These are phyloP conservation scores for Phytophthora pinifolia DNA, from an alignment of 352 stramenopile genomes.

Conservation along the genomic window DNA sequence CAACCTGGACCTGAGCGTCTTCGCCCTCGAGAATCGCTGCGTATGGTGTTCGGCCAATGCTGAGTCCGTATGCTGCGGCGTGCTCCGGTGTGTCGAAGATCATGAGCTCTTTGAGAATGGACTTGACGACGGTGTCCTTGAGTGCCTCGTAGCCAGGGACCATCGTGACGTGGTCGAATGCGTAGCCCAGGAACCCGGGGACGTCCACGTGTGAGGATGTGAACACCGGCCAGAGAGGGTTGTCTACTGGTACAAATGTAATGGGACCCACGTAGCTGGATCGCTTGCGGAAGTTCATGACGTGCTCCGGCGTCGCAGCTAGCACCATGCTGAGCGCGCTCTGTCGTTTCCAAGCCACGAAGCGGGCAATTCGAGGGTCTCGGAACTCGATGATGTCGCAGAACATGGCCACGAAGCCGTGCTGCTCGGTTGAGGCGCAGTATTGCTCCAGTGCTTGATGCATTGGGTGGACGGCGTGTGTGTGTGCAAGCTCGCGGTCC, in stretches of 20 bases:
- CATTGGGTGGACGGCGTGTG: slow-evolving; percentile 33
- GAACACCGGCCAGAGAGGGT: slow-evolving; percentile 69
- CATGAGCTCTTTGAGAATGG: slow-evolving; percentile 76
- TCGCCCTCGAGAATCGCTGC: slow-evolving; percentile 43
- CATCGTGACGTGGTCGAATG: slow-evolving; percentile 65
- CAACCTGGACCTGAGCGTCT: slow-evolving; percentile 8
- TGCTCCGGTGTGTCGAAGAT: slow-evolving; percentile 63
- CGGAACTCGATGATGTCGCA: slow-evolving; percentile 74
- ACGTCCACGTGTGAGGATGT: slow-evolving; percentile 37
- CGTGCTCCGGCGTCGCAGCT: slow-evolving; percentile 52
- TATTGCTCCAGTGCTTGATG: slow-evolving; percentile 56
- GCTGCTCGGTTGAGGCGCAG: slow-evolving; percentile 45
- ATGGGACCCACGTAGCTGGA: slow-evolving; percentile 53
- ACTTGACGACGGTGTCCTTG: slow-evolving; percentile 68
- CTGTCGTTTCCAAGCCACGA: slow-evolving; percentile 57
- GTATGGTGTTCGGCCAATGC: slow-evolving; percentile 42
- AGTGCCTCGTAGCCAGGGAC: slow-evolving; percentile 56
- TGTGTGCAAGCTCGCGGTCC: slow-evolving; percentile 51
- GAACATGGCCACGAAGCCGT: slow-evolving; percentile 80
- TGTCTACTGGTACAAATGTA: slow-evolving; percentile 70
- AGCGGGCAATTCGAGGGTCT: slow-evolving; percentile 50
- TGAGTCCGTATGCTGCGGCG: slow-evolving; percentile 42
- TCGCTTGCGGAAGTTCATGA: slow-evolving; percentile 57
- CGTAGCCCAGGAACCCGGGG: slow-evolving; percentile 71
- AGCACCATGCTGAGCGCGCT: slow-evolving; percentile 68